phyloP scores from a whole-genome alignment of 208 protist genomes.

The Leishmania mexicana region DNA sequence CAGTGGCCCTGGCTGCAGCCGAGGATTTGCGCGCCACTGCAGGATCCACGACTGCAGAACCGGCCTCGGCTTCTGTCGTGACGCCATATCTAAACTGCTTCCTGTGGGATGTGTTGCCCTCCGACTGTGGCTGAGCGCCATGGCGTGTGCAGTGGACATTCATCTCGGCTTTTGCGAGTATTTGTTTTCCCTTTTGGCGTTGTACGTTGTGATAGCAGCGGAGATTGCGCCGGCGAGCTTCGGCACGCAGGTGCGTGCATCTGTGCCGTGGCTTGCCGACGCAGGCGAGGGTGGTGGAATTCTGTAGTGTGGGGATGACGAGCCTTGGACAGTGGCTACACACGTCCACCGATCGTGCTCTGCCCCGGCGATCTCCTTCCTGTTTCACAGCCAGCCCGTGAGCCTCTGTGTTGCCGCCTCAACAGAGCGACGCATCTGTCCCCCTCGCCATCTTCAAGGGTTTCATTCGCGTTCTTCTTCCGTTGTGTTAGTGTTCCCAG shows the following conservation, averaged over 20 bases:
- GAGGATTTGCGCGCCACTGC: neutral
- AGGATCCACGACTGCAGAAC: neutral
- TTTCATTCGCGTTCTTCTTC: neutral
- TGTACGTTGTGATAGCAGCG: neutral
- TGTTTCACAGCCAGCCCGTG: neutral
- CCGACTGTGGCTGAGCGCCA: neutral
- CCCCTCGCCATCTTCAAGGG: neutral
- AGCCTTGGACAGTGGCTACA: neutral
- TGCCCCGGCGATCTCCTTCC: neutral
- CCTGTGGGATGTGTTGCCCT: conserved; percentile 3
- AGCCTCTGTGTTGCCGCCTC: neutral
- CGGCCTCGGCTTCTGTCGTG: neutral
- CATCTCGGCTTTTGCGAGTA: neutral
- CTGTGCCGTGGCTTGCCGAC: neutral
- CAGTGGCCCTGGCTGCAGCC: neutral
- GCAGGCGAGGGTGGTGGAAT: neutral
- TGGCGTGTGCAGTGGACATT: neutral
- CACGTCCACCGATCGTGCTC: neutral
- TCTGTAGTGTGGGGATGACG: neutral
- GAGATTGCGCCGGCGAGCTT: neutral
- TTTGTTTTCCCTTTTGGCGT: neutral
- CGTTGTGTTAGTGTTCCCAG: neutral
- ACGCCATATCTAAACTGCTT: conserved; percentile 6
- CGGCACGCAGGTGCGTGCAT: neutral
- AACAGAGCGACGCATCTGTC: neutral